Evolutionary conservation across 2,329 filamentous ascomycete genomes (phyloP).

Genomic region (Penicillium digitatum): DNA sequence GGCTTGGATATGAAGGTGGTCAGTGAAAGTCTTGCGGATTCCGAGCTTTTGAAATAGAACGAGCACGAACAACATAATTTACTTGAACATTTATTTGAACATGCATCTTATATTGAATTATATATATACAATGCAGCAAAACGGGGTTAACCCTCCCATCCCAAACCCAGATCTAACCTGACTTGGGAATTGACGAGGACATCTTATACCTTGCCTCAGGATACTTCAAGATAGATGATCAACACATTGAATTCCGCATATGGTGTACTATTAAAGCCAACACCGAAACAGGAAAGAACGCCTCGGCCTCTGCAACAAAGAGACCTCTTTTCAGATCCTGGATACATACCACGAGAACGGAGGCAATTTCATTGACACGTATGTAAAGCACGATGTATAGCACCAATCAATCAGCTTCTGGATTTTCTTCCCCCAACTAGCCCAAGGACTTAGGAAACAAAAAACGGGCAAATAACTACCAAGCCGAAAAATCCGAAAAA

Average conservation of each 20-base stretch:
- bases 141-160: not conserved
- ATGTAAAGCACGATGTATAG: conserved; percentile 5
- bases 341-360: conserved; percentile 50
- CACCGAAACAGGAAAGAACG: conserved; percentile 14
- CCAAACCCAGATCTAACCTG: not conserved
- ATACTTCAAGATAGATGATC: not conserved
- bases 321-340: conserved; percentile 48
- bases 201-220: too few species aligned
- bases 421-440: too few species aligned
- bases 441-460: too few species aligned
- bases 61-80: not conserved
- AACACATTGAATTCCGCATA: not conserved
- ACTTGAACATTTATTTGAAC: not conserved
- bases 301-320: conserved; percentile 46
- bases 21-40: not conserved
- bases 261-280: not conserved
- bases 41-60: not conserved
- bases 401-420: too few species aligned
- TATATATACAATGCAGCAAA: not conserved
- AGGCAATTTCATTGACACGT: conserved; percentile 54
- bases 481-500: conserved; percentile 47
- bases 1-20: not conserved
- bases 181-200: not conserved
- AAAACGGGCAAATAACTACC: conserved; percentile 47
- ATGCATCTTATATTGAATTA: not conserved